These are phyloP conservation scores for Eucalyptus erythrocorys DNA, from an alignment of 345 rosid genomes.

Conservation along the genomic window DNA sequence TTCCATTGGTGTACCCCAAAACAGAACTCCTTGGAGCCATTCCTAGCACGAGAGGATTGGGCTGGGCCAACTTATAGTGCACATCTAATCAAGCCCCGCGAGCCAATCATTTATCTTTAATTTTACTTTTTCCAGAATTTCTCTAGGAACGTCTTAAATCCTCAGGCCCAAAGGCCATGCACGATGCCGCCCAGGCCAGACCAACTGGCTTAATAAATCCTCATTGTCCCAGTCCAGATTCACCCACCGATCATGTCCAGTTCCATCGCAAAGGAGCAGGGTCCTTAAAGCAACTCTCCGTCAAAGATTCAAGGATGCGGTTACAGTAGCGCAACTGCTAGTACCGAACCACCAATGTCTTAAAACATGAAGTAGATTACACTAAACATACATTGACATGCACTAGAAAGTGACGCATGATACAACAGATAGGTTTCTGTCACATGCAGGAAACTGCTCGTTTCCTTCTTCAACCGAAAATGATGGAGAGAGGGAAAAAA, in stretches of 20 bases:
- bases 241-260: not conserved
- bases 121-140: not conserved
- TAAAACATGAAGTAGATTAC: not conserved
- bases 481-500: not conserved
- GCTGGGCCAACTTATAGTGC: not conserved
- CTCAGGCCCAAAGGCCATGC: not conserved
- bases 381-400: not conserved
- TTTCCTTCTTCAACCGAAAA: not conserved
- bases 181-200: not conserved
- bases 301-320: not conserved
- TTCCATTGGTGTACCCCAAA: fast-evolving
- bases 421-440: not conserved
- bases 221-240: not conserved
- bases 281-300: not conserved
- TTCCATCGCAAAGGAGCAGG: not conserved
- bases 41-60: not conserved
- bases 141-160: not conserved
- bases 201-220: not conserved
- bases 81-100: fast-evolving
- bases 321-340: not conserved
- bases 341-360: not conserved
- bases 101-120: not conserved
- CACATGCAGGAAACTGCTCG: not conserved
- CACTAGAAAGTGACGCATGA: not conserved
- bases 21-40: not conserved